A percentile compares a stretch with the other conserved stretches of the same genome.
These are phyloP conservation scores for Hibiscus tridactylites DNA, from an alignment of 345 rosid genomes.

Conservation along the genomic window DNA sequence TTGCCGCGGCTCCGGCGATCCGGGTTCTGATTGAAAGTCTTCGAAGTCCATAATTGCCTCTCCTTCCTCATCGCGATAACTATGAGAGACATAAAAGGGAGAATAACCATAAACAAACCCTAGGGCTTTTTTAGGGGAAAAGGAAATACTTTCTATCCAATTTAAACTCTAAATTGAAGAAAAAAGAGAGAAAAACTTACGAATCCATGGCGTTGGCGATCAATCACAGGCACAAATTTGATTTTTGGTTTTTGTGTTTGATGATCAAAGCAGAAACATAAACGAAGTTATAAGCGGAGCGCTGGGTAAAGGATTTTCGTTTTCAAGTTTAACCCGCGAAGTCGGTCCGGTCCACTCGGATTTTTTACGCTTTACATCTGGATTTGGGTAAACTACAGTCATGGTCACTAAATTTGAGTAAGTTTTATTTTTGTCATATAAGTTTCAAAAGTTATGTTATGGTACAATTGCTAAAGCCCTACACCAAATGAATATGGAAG, in stretches of 20 bases:
- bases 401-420: too few relatives aligned
- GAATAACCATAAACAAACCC: neutral
- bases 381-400: neutral
- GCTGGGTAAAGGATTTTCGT: neutral
- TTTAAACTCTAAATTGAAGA: neutral
- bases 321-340: neutral
- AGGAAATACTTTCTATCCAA: neutral
- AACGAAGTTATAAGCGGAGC: neutral
- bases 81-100: constrained; percentile 11
- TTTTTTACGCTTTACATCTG: neutral
- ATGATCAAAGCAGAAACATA: neutral
- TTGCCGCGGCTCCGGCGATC: constrained; percentile 45
- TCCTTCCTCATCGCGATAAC: constrained; percentile 88
- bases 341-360: neutral
- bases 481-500: too few relatives aligned
- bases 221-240: neutral
- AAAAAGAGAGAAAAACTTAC: neutral
- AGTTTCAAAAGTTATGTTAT: too few relatives aligned
- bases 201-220: constrained; percentile 3
- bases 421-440: too few relatives aligned
- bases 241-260: neutral
- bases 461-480: too few relatives aligned
- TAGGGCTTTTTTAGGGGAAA: neutral
- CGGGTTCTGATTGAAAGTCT: constrained; percentile 57
- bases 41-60: constrained; percentile 95